Conservation (phyloP, 495 filamentous ascomycete genomes). For the Sphaerosporella brunnea region DNA sequence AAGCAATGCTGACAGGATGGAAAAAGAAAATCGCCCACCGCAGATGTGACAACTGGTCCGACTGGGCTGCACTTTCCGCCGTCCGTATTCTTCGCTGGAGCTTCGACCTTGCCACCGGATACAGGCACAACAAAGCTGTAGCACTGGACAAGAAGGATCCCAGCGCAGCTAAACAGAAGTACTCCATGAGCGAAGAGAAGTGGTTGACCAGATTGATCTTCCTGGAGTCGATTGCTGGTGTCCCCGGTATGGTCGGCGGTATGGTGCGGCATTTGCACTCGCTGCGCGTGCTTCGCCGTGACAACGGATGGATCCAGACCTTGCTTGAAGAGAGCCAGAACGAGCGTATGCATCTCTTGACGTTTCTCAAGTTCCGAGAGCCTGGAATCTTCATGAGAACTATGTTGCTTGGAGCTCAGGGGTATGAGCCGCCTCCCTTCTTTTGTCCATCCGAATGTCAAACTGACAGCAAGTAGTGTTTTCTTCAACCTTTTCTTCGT, state of each 20-base stretch:
- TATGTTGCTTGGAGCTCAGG: constrained; percentile 46
- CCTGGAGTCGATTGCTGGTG: constrained; percentile 78
- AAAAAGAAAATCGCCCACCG: constrained; percentile 45
- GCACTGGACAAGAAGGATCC: constrained; percentile 25
- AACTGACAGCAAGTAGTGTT: constrained; percentile 42
- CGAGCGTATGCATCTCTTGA: constrained; percentile 89
- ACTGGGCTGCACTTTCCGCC: constrained; percentile 44
- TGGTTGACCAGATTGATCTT: constrained; percentile 80
- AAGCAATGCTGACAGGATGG: too few relatives aligned
- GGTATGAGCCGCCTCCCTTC: constrained; percentile 64
- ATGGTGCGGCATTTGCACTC: constrained; percentile 79
- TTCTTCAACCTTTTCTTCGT: constrained; percentile 93
- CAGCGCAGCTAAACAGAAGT: constrained; percentile 30
- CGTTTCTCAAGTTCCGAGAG: constrained; percentile 81
- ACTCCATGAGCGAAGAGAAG: constrained; percentile 53
- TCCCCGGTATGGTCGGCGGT: constrained; percentile 92
- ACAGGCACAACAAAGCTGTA: constrained; percentile 44
- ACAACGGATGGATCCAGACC: constrained; percentile 98
- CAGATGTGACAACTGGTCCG: constrained; percentile 45
- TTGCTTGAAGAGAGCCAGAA: constrained; percentile 89
- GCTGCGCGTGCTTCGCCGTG: constrained; percentile 65
- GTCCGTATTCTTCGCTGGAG: constrained; percentile 47
- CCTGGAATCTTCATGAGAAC: constrained; percentile 58
- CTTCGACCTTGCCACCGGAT: constrained; percentile 53
- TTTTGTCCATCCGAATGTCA: constrained; percentile 29